A percentile compares a stretch with the other conserved stretches of the same genome.
Conservation (phyloP, 805 yeast genomes). For the Zygosaccharomyces rouxii region DNA sequence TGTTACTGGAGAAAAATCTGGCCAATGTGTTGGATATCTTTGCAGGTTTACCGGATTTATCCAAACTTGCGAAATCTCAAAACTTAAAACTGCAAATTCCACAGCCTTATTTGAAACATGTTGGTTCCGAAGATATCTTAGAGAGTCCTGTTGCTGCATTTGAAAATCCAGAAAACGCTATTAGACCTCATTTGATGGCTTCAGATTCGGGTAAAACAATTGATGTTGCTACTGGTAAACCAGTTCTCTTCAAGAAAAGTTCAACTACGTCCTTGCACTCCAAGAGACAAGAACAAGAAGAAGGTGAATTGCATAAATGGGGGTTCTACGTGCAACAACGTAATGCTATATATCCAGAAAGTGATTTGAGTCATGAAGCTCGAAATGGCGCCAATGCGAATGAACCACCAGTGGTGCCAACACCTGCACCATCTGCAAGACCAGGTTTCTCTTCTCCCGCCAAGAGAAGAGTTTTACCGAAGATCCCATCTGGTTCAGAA, state of each 20-base stretch:
- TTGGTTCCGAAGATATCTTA: slow-evolving; percentile 16
- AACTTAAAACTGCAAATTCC: slow-evolving; percentile 8
- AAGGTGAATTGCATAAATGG: slow-evolving; percentile 86
- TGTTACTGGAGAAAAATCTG: slow-evolving; percentile 66
- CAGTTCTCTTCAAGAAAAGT: slow-evolving; percentile 58
- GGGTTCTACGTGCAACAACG: slow-evolving; percentile 75
- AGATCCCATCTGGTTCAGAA: slow-evolving; percentile 45
- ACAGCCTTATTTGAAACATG: slow-evolving; percentile 18
- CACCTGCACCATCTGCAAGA: slow-evolving; percentile 12
- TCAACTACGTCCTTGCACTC: slow-evolving; percentile 62
- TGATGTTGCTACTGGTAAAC: slow-evolving; percentile 68
- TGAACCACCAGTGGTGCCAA: slow-evolving; percentile 5
- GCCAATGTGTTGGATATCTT: slow-evolving; percentile 46
- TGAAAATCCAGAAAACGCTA: slow-evolving; percentile 9
- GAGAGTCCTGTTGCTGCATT: slow-evolving; percentile 10
- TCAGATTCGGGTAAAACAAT: slow-evolving; percentile 56
- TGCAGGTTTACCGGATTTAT: slow-evolving; percentile 25
- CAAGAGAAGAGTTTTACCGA: slow-evolving; percentile 30
- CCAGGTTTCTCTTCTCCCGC: slow-evolving; percentile 3
- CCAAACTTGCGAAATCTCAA: slow-evolving; percentile 6
- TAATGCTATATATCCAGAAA: slow-evolving; percentile 35
- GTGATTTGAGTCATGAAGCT: slow-evolving; percentile 8
- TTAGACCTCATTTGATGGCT: slow-evolving; percentile 65
- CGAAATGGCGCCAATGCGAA: slow-evolving; percentile 1
- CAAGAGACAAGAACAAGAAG: slow-evolving; percentile 83